These are phyloP conservation scores for Narthecium ossifragum DNA, from an alignment of 106 monocot species.

Conservation along the genomic window DNA sequence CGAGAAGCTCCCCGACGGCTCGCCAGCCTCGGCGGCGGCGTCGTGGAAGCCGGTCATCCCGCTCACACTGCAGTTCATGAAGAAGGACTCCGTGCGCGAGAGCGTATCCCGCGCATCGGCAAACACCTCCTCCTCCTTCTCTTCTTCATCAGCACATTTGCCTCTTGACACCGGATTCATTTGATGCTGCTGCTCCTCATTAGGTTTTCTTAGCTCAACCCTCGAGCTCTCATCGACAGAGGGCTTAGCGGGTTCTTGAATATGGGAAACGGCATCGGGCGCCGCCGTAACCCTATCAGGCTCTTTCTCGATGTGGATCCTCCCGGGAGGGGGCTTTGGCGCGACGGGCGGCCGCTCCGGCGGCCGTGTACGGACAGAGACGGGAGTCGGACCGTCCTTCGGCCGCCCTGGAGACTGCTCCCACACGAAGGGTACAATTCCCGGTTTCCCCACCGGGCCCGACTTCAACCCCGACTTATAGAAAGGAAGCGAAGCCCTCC, in stretches of 20 bases:
- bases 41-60: slow-evolving; percentile 33
- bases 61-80: slow-evolving; percentile 74
- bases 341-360: neutral
- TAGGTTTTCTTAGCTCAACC: slow-evolving; percentile 1
- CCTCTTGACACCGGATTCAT: neutral
- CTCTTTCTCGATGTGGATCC: slow-evolving; percentile 2
- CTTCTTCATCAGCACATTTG: slow-evolving; percentile 9
- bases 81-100: slow-evolving; percentile 62
- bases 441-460: slow-evolving; percentile 43
- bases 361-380: neutral
- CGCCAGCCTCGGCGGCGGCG: neutral
- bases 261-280: no score
- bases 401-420: slow-evolving; percentile 76
- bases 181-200: slow-evolving; percentile 5
- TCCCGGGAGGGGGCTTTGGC: slow-evolving; percentile 25
- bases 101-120: slow-evolving; percentile 70
- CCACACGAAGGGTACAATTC: slow-evolving; percentile 75
- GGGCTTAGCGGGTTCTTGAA: no score
- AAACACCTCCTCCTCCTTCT: slow-evolving; percentile 52
- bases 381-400: slow-evolving; percentile 23
- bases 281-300: no score
- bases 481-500: slow-evolving; percentile 33
- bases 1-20: slow-evolving; percentile 21
- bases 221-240: slow-evolving; percentile 4
- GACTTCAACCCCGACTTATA: slow-evolving; percentile 56